Base-by-base conservation (phyloP, 2,329 filamentous ascomycete species). In the Arthroderma sp. region DNA sequence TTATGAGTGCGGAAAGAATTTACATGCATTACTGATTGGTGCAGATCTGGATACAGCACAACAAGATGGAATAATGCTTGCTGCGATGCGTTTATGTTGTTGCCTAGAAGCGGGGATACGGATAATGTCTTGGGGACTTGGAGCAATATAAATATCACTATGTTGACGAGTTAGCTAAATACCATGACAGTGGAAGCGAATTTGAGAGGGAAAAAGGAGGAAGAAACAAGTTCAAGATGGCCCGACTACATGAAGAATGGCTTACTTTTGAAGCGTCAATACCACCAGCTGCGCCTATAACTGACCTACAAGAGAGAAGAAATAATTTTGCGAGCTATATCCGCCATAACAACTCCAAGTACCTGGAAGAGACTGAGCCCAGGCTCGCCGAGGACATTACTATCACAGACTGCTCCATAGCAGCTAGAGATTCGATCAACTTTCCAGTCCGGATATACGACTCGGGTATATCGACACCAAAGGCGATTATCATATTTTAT, bases 371-470 rank as follows among this genome's bases (percentile, higher is more conserved):
- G n/a, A 21, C n/a, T 37, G 56, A 55, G 28, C 53, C 41, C 15
- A 37, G 39, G n/a, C 33, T 56, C 21, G 35, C 35, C 4, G 23
- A 56, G 11, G 28, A 17, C 7, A n/a, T 53, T 31, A 25, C 35
- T n/a, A 31, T 56, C 9, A 56, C 38, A n/a, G 25, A 53, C 33
- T 52, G 43, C 17, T 17, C 43, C 11, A 25, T 56, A 25, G 43
- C 35, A 19, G 47, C 44, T 23, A 43, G 57, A 44, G 43, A 59
- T 38, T 41, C 15, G 8, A 28, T 13, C 21, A 35, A 37, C 9
- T 19, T 56, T 28, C 54, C 54, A 52, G 38, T 59, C 44, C 33
- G 57, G 57, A 59, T 59, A 28, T 59, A 56, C 35, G 54, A 58
- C 13, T 43, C 31, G 28, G 21, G 39, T 9, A 8, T 33, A 21